A percentile compares a stretch with the other conserved stretches of the same genome.
Evolutionary conservation across 1,284 basidiomycete species (phyloP).

Genomic region (Cryptococcus floricola): DNA sequence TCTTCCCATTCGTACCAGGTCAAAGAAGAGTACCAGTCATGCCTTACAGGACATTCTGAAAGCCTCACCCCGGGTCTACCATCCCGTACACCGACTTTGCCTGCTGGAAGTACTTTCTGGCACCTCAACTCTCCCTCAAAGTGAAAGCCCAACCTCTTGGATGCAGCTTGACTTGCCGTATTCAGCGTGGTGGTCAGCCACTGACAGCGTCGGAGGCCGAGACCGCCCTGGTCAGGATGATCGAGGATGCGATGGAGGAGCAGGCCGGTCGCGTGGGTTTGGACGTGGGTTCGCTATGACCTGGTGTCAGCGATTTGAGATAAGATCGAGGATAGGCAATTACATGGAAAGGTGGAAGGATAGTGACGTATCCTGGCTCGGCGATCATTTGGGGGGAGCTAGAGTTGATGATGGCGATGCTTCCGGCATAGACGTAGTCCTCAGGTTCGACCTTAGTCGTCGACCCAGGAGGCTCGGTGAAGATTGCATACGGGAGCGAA

Average conservation of each 20-base stretch:
- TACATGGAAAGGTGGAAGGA: slow-evolving; percentile 37
- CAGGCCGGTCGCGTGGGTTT: slow-evolving; percentile 39
- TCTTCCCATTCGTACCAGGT: slow-evolving; percentile 45
- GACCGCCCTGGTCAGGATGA: slow-evolving; percentile 29
- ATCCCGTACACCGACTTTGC: slow-evolving; percentile 28
- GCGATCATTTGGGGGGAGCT: slow-evolving; percentile 25
- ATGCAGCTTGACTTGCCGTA: slow-evolving; percentile 22
- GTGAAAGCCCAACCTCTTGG: slow-evolving; percentile 33
- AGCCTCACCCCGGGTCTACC: slow-evolving; percentile 25
- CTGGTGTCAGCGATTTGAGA: neutral
- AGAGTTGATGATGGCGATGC: slow-evolving; percentile 29
- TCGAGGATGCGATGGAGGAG: slow-evolving; percentile 41
- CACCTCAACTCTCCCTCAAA: slow-evolving; percentile 34
- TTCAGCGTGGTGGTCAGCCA: slow-evolving; percentile 43
- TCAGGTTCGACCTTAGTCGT: slow-evolving; percentile 17
- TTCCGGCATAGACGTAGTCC: slow-evolving; percentile 39
- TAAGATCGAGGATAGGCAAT: neutral
- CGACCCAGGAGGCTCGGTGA: slow-evolving; percentile 25
- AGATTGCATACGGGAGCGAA: slow-evolving; percentile 32
- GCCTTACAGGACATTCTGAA: slow-evolving; percentile 22
- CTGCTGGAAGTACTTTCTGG: slow-evolving; percentile 27
- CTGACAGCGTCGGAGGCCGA: slow-evolving; percentile 40
- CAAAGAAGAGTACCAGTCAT: slow-evolving; percentile 36
- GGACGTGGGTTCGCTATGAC: slow-evolving; percentile 35
- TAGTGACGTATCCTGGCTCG: slow-evolving; percentile 41